Evolutionary conservation across 768 basidiomycete species (phyloP), one percentile per base, ranked within the genome.

Genomic region (Naganishia randhawae): DNA sequence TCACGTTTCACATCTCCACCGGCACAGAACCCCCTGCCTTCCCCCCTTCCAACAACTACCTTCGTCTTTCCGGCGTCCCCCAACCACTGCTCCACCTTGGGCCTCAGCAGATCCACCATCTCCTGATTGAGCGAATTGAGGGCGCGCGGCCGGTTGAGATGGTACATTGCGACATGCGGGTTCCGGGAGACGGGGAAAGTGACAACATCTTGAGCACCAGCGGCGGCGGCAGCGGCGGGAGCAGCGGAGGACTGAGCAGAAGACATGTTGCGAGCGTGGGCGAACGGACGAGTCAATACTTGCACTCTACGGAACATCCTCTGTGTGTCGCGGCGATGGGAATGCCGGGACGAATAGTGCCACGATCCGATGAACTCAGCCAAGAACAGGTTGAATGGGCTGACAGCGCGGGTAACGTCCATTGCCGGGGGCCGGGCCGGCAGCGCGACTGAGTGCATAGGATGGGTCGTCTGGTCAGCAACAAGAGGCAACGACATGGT

Each of bases 1-100:
- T 80, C 73, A 94, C 95, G 82, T 68, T 86, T 87, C 67, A 99
- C 90, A 80, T 99, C 96, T 50, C 96, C 96, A 16, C 96, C 96
- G 7, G 91, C 89, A 75, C 93, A 98, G 77, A 97, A 98, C 14
- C 89, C 90, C 68, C 86, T 83, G 3, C 88, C 89, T 14, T 78
- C 74, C 1, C 78, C 78, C 10, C 69, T 72, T 0, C 76, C 78
- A 39, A 79, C 71, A 11, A 79, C 73, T 17, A 78, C 68, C 54
- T 76, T 69, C 41, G 73, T 72, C 29, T 25, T 54, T 52, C 14
- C n/a, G n/a, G n/a, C n/a, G n/a, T 31, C 14, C n/a, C 4, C 39
- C 19, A 61, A 22, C 72, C 84, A 64, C 73, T 91, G 93, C 83
- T 90, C 86, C 53, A 97, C 85, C 78, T 90, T 88, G 2, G 86